A percentile compares a stretch with the other conserved stretches of the same genome.
Conservation (phyloP, 306 rosid species). For the Corylus heterophylla region DNA sequence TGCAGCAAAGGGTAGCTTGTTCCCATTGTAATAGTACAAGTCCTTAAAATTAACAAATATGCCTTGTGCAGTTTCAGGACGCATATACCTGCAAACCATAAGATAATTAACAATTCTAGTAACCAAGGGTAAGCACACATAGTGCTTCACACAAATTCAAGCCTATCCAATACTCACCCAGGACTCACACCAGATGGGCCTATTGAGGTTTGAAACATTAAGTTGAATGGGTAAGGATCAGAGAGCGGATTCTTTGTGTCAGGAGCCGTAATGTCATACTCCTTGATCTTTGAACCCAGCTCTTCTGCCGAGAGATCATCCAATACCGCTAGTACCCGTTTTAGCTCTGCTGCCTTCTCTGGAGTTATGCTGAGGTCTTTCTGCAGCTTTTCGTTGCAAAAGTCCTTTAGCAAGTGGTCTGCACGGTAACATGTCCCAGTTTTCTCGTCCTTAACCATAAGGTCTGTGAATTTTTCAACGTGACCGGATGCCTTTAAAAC, state of each 20-base stretch:
- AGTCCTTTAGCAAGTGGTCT: conserved; percentile 89
- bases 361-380: conserved; percentile 68
- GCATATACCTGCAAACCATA: conserved; percentile 65
- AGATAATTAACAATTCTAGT: background rate
- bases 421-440: conserved; percentile 87
- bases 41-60: conserved; percentile 91
- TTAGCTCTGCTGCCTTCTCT: conserved; percentile 69
- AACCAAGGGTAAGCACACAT: background rate
- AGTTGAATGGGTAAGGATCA: conserved; percentile 92
- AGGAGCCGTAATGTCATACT: conserved; percentile 82
- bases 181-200: conserved; percentile 93
- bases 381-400: conserved; percentile 80
- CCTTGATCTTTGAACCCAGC: conserved; percentile 80
- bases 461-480: conserved; percentile 93
- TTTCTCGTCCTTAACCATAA: conserved; percentile 90
- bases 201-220: conserved; percentile 96
- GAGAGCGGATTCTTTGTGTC: conserved; percentile 85
- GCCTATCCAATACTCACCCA: conserved; percentile 55
- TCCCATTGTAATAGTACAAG: conserved; percentile 84
- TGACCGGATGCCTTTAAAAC: conserved; percentile 94
- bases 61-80: conserved; percentile 98
- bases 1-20: conserved; percentile 93
- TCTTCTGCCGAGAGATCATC: conserved; percentile 78
- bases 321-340: conserved; percentile 62
- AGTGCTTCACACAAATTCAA: background rate